A percentile compares a stretch with the other conserved stretches of the same genome.
Evolutionary conservation across 2,329 filamentous ascomycete species (phyloP).

Genomic region (Hymenoscyphus fructigenus): DNA sequence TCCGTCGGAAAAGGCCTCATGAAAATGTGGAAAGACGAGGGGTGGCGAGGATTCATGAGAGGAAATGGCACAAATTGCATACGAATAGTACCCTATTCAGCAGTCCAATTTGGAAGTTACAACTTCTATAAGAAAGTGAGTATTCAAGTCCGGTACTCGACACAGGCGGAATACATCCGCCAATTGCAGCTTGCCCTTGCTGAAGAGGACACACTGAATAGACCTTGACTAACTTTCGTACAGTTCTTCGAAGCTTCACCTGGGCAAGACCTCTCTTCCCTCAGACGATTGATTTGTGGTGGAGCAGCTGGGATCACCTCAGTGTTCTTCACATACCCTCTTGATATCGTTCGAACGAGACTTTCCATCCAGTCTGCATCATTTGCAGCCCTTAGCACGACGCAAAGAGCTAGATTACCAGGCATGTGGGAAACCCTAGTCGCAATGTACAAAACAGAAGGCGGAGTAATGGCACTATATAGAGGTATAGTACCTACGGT

Average conservation of each 20-base stretch:
- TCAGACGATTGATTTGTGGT: conserved; percentile 82
- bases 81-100: conserved; percentile 95
- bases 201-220: neutral
- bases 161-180: neutral
- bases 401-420: conserved; percentile 65
- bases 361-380: conserved; percentile 97
- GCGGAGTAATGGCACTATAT: conserved; percentile 82
- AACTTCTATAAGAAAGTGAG: conserved; percentile 92
- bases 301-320: conserved; percentile 93
- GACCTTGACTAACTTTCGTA: neutral
- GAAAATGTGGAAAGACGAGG: conserved; percentile 98
- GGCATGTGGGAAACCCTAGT: conserved; percentile 88
- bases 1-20: conserved; percentile 82
- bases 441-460: conserved; percentile 87
- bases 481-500: conserved; percentile 92
- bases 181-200: neutral
- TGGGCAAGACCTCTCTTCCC: conserved; percentile 69
- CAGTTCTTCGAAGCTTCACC: conserved; percentile 75
- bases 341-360: conserved; percentile 95
- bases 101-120: conserved; percentile 97
- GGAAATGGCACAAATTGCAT: conserved; percentile 99
- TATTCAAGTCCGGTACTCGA: conserved; percentile 21
- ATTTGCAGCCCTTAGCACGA: conserved; percentile 71
- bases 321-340: conserved; percentile 90
- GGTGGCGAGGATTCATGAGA: conserved; percentile 95